phyloP scores from a whole-genome alignment of 1,284 basidiomycete genomes.

The Ustanciosporium gigantosporum region DNA sequence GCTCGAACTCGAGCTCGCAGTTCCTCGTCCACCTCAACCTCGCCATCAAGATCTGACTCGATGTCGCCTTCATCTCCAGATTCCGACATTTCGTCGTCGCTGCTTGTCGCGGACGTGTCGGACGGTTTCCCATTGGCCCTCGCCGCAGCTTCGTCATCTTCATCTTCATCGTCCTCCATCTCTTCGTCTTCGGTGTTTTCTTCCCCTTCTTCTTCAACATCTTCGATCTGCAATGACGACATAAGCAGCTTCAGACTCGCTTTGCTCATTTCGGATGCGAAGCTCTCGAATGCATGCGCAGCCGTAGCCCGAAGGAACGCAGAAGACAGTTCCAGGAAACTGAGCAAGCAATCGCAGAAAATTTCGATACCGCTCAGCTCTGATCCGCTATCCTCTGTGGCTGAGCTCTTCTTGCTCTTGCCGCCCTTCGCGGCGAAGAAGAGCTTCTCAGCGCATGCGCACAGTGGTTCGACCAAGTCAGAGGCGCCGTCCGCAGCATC shows the following conservation, averaged over 20 bases:
- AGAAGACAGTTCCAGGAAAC: conserved; percentile 81
- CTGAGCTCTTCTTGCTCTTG: conserved; percentile 61
- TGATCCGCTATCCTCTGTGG: conserved; percentile 61
- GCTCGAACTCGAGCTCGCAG: conserved; percentile 76
- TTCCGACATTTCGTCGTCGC: conserved; percentile 62
- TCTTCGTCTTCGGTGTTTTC: conserved; percentile 14
- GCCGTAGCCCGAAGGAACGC: conserved; percentile 80
- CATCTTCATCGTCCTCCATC: conserved; percentile 25
- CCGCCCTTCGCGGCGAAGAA: conserved; percentile 29
- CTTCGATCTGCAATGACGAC: conserved; percentile 22
- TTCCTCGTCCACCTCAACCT: conserved; percentile 66
- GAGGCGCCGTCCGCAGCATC: conserved; percentile 63
- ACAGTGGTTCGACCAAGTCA: conserved; percentile 49
- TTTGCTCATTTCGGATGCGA: conserved; percentile 72
- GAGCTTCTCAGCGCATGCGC: conserved; percentile 52
- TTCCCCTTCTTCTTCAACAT: conserved; percentile 13
- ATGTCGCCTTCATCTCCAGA: conserved; percentile 64
- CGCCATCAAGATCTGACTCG: conserved; percentile 64
- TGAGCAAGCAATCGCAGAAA: conserved; percentile 83
- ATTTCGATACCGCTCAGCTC: conserved; percentile 74
- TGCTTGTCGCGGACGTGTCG: conserved; percentile 40
- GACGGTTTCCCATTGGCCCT: conserved; percentile 63
- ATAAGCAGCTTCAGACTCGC: conserved; percentile 82
- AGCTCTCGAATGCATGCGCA: conserved; percentile 77
- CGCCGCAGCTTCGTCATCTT: conserved; percentile 1